These are phyloP conservation scores for Zygoascus bituminiphila DNA, from an alignment of 805 yeast genomes.

Conservation along the genomic window DNA sequence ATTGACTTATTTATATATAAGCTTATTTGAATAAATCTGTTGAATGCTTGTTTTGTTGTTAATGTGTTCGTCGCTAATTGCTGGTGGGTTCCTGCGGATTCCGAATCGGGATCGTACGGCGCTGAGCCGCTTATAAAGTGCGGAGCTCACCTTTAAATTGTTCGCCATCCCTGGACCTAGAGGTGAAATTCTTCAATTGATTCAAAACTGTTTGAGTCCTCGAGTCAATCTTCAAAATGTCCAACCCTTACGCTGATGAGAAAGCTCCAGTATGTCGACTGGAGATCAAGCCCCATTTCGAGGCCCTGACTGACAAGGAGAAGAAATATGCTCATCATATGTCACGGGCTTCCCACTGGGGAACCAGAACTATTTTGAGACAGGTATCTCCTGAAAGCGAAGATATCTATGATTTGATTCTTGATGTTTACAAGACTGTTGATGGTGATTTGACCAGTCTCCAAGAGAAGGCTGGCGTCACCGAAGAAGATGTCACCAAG, in stretches of 20 bases:
- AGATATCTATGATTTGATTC: slow-evolving; percentile 58
- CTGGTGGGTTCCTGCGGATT: too few relatives aligned
- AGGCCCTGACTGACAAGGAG: slow-evolving; percentile 49
- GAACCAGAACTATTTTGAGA: slow-evolving; percentile 69
- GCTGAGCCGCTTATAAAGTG: background rate
- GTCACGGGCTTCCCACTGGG: slow-evolving; percentile 77
- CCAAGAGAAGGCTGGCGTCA: slow-evolving; percentile 27
- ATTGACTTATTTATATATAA: too few relatives aligned
- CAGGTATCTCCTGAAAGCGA: slow-evolving; percentile 82
- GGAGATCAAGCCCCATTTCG: slow-evolving; percentile 61
- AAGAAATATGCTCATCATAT: slow-evolving; percentile 76
- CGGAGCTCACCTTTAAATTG: too few relatives aligned
- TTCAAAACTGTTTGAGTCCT: too few relatives aligned
- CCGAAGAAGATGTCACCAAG: slow-evolving; percentile 32
- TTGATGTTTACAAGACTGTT: slow-evolving; percentile 47
- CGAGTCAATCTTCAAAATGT: too few relatives aligned
- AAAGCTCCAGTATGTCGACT: slow-evolving; percentile 65
- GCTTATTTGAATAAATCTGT: too few relatives aligned
- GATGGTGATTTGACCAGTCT: slow-evolving; percentile 43
- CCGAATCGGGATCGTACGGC: background rate
- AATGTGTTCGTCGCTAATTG: too few relatives aligned
- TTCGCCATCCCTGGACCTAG: too few relatives aligned
- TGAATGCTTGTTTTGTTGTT: too few relatives aligned
- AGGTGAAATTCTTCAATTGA: too few relatives aligned
- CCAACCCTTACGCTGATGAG: slow-evolving; percentile 39